A percentile compares a stretch with the other conserved stretches of the same genome.
phyloP scores from a whole-genome alignment of 2,329 filamentous ascomycete species.

The Neofusicoccum laricinum region DNA sequence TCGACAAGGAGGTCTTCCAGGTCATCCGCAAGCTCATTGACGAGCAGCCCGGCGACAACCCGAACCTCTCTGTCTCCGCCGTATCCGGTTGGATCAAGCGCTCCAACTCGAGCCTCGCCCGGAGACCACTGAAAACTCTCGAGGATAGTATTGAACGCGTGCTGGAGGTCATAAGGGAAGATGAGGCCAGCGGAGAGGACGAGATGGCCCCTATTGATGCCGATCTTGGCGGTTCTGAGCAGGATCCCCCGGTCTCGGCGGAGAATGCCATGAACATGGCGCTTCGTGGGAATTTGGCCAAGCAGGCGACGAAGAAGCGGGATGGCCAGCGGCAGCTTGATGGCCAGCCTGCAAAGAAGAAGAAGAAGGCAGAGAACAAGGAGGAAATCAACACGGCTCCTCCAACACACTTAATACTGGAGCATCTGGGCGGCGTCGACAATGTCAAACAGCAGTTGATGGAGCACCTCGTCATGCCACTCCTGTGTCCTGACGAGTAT shows the following conservation, averaged over 20 bases:
- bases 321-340: conserved; percentile 49
- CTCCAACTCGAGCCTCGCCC: conserved; percentile 82
- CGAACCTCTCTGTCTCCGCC: conserved; percentile 55
- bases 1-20: conserved; percentile 63
- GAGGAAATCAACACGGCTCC: conserved; percentile 59
- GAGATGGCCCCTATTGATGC: conserved; percentile 49
- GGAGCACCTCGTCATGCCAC: conserved; percentile 69
- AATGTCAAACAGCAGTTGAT: conserved; percentile 67
- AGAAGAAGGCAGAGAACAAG: conserved; percentile 47
- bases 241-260: conserved; percentile 20
- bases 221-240: conserved; percentile 28
- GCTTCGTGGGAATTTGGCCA: conserved; percentile 52
- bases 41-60: conserved; percentile 48
- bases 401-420: conserved; percentile 64
- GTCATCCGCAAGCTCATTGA: conserved; percentile 75
- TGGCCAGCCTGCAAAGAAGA: conserved; percentile 65
- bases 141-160: conserved; percentile 85
- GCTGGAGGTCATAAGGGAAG: conserved; percentile 66
- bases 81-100: conserved; percentile 78
- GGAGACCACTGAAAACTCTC: conserved; percentile 75
- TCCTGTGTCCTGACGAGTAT: conserved; percentile 66
- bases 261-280: conserved; percentile 59
- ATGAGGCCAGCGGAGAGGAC: conserved; percentile 57
- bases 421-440: conserved; percentile 75
- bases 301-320: conserved; percentile 7